A percentile compares a stretch with the other conserved stretches of the same genome.
Conservation (phyloP, 495 filamentous ascomycete species). For the Hypoxylon intermedium region DNA sequence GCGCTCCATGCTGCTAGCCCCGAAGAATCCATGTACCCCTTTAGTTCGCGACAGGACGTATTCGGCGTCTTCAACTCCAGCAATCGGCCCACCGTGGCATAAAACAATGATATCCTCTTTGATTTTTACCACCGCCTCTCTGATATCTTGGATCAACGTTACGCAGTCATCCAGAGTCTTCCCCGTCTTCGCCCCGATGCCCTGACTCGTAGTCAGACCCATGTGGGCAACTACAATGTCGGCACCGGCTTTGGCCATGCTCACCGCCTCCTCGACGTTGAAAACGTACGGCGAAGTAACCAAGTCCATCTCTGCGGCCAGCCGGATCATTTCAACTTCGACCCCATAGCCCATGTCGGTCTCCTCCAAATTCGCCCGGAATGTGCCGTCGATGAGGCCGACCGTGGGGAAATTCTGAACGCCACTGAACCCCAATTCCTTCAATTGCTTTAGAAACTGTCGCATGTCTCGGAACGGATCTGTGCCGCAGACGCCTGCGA, state of each 20-base stretch:
- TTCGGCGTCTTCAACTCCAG: constrained; percentile 65
- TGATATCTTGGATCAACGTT: constrained; percentile 64
- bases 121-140: constrained; percentile 63
- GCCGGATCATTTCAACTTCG: constrained; percentile 69
- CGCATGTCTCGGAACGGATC: constrained; percentile 69
- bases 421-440: constrained; percentile 66
- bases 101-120: constrained; percentile 68
- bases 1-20: constrained; percentile 74
- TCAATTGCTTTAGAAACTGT: constrained; percentile 63
- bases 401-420: constrained; percentile 79
- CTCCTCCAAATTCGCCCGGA: constrained; percentile 71
- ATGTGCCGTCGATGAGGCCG: constrained; percentile 71
- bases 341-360: constrained; percentile 71
- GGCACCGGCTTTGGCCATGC: constrained; percentile 69
- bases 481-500: constrained; percentile 72
- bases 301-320: constrained; percentile 62
- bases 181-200: constrained; percentile 67
- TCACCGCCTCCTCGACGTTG: constrained; percentile 60
- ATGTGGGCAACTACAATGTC: constrained; percentile 75
- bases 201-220: constrained; percentile 69
- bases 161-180: constrained; percentile 69
- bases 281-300: constrained; percentile 76
- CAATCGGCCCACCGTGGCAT: constrained; percentile 74
- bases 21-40: constrained; percentile 74
- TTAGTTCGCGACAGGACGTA: constrained; percentile 65